phyloP scores from a whole-genome alignment of 257 asterid species.

The Rehmannia glutinosa region DNA sequence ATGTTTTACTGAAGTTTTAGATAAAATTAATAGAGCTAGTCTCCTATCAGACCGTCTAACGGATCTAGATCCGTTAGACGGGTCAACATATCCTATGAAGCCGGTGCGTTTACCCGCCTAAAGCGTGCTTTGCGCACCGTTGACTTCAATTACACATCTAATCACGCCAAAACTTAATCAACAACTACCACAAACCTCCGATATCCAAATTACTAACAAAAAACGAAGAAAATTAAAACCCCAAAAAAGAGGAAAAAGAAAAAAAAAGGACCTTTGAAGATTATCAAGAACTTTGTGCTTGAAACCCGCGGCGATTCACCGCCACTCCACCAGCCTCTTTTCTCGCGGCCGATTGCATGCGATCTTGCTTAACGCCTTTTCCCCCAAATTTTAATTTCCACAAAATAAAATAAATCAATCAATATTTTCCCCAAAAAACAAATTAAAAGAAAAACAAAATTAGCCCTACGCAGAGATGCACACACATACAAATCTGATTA shows the following conservation, averaged over 20 bases:
- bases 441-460: neutral
- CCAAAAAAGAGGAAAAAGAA: neutral
- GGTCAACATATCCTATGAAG: no score
- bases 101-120: slow-evolving; percentile 49
- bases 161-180: slow-evolving; percentile 9
- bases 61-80: no score
- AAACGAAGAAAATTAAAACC: neutral
- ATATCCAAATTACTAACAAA: neutral
- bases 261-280: slow-evolving; percentile 71
- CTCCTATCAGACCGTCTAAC: no score
- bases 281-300: slow-evolving; percentile 84
- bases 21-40: no score
- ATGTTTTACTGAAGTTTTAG: no score
- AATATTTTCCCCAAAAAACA: neutral
- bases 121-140: slow-evolving; percentile 61
- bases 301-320: slow-evolving; percentile 88
- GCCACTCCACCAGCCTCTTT: slow-evolving; percentile 97
- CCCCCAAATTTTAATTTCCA: slow-evolving; percentile 17
- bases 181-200: neutral
- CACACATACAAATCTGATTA: neutral
- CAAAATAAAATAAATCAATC: slow-evolving; percentile 11
- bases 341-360: slow-evolving; percentile 95
- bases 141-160: slow-evolving; percentile 68
- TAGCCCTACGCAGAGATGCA: neutral
- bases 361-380: slow-evolving; percentile 89